Percentiles rank a stretch among this genome's conserved stretches.
phyloP scores from a whole-genome alignment of 768 basidiomycete species.

The Myochromella boudieri region DNA sequence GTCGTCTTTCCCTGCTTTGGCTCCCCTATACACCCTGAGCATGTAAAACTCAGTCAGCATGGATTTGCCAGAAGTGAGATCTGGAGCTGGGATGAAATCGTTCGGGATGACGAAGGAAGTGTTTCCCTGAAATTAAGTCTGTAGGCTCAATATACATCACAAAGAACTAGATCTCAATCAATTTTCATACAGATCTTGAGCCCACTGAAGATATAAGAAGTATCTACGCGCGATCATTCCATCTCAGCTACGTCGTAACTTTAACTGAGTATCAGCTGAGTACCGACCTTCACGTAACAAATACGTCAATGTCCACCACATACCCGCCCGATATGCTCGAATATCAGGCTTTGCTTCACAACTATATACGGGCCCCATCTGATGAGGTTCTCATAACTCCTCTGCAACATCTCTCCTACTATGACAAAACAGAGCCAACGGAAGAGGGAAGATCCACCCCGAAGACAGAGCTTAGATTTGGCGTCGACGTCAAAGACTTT shows the following conservation, averaged over 20 bases:
- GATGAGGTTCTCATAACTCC: conserved; percentile 60
- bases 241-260: conserved; percentile 79
- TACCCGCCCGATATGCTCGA: conserved; percentile 50
- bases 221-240: conserved; percentile 65
- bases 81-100: conserved; percentile 68
- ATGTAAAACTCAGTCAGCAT: conserved; percentile 75
- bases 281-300: conserved; percentile 80
- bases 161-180: conserved; percentile 1
- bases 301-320: conserved; percentile 48
- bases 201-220: conserved; percentile 58
- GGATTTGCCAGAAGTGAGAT: conserved; percentile 82
- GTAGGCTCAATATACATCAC: conserved; percentile 22
- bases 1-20: conserved; percentile 90
- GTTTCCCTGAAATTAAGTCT: conserved; percentile 80
- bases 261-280: conserved; percentile 70
- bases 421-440: conserved; percentile 76
- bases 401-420: conserved; percentile 63
- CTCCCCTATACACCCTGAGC: conserved; percentile 72
- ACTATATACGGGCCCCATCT: conserved; percentile 74
- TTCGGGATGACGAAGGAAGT: conserved; percentile 66
- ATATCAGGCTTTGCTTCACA: conserved; percentile 94
- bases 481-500: conserved; percentile 62
- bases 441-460: conserved; percentile 46
- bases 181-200: conserved; percentile 50
- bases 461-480: conserved; percentile 59